phyloP scores from a whole-genome alignment of 1,139 yeast species.

The Candida sojae region DNA sequence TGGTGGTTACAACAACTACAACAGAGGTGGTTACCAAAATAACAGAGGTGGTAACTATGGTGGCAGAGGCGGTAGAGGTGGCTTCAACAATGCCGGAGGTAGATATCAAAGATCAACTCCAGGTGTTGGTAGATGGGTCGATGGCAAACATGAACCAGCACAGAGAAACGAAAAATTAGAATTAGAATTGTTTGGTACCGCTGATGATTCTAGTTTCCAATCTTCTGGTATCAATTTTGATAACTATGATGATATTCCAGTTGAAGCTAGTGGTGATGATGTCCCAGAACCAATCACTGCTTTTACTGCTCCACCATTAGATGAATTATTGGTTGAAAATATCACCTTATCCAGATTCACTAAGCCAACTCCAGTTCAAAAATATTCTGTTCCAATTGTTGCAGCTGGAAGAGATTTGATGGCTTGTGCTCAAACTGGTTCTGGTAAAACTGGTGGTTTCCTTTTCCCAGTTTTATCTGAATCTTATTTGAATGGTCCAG shows the following conservation, averaged over 20 bases:
- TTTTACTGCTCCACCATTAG: slow-evolving; percentile 93
- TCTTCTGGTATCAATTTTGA: slow-evolving; percentile 98
- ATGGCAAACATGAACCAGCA: slow-evolving; percentile 90
- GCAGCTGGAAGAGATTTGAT: slow-evolving; percentile 95
- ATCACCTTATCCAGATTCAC: slow-evolving; percentile 86
- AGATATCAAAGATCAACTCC: slow-evolving; percentile 29
- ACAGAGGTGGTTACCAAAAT: slow-evolving; percentile 18
- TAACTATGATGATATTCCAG: slow-evolving; percentile 97
- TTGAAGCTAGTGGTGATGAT: slow-evolving; percentile 93
- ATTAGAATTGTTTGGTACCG: slow-evolving; percentile 80
- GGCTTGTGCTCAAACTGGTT: slow-evolving; percentile 99
- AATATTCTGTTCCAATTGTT: slow-evolving; percentile 96
- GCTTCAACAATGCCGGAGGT: slow-evolving; percentile 23
- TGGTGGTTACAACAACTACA: slow-evolving; percentile 18
- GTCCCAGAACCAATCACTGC: slow-evolving; percentile 92
- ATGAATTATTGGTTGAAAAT: slow-evolving; percentile 81
- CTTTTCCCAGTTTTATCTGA: slow-evolving; percentile 96
- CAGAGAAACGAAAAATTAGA: slow-evolving; percentile 71
- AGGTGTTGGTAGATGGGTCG: slow-evolving; percentile 74
- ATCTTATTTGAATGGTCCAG: slow-evolving; percentile 88
- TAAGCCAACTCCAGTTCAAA: slow-evolving; percentile 98
- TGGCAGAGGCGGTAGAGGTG: slow-evolving; percentile 27
- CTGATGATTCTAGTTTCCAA: slow-evolving; percentile 81
- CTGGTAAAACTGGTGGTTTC: slow-evolving; percentile 99
- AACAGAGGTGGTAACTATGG: slow-evolving; percentile 20